Conservation (phyloP, 2,329 filamentous ascomycete genomes). For the Arthrobotrys musiformis region DNA sequence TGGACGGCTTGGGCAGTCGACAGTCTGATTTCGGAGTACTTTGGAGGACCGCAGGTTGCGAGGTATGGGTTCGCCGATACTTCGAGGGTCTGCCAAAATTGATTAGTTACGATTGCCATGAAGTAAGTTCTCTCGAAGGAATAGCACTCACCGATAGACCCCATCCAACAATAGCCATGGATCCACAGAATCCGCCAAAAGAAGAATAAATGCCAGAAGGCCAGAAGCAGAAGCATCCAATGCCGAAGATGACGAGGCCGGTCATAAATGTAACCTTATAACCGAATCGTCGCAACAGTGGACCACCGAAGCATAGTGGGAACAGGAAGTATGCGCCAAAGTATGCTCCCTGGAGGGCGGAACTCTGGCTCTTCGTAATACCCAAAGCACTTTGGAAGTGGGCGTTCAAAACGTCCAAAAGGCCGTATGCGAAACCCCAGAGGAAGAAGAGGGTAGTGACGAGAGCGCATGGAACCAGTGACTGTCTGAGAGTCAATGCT, state of each 20-base stretch:
- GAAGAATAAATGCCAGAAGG: conserved; percentile 68
- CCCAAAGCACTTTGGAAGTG: conserved; percentile 70
- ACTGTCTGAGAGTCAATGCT: conserved; percentile 75
- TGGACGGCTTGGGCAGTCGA: conserved; percentile 71
- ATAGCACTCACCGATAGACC: conserved; percentile 61
- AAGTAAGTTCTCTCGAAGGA: not conserved
- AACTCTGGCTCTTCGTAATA: conserved; percentile 70
- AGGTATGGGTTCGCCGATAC: conserved; percentile 70
- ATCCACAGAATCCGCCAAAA: conserved; percentile 72
- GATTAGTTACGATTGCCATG: conserved; percentile 60
- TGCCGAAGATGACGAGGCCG: conserved; percentile 69
- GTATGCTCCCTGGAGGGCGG: conserved; percentile 73
- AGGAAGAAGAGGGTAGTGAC: conserved; percentile 75
- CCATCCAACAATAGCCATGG: conserved; percentile 69
- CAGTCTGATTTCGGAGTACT: conserved; percentile 70
- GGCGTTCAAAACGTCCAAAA: conserved; percentile 67
- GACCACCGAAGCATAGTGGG: conserved; percentile 63
- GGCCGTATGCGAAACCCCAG: conserved; percentile 69
- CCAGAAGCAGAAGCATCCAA: conserved; percentile 71
- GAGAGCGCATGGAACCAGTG: conserved; percentile 73
- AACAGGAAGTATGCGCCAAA: conserved; percentile 69
- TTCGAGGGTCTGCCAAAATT: conserved; percentile 66
- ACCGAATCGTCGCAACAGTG: conserved; percentile 64
- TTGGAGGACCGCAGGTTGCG: conserved; percentile 70
- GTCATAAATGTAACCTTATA: conserved; percentile 66